Evolutionary conservation across 2,329 filamentous ascomycete genomes (phyloP), one percentile per base, ranked within the genome.

Genomic region (Knufia petricola): DNA sequence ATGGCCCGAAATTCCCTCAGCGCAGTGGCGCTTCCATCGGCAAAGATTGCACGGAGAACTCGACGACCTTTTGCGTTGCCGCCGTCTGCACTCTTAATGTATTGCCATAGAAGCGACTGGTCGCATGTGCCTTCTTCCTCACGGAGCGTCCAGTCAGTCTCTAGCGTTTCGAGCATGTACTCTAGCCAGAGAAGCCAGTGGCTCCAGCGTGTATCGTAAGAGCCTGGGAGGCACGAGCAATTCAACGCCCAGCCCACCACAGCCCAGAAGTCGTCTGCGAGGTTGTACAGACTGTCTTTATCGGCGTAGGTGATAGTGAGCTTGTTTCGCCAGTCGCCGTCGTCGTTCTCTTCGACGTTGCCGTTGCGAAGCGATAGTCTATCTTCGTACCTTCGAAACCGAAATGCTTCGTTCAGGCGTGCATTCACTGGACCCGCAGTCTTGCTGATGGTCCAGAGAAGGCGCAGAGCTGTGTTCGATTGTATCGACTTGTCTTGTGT

Each of bases 161-260:
- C 65, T 1, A 74, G 57, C 1, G 68, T 60, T 12, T 69, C 64
- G 45, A 70, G 64, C 63, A 95, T 84, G 52, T 84, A 81, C 28
- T 82, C 77, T 12, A 96, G 70, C 85, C 87, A 95, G 6, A 79
- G 66, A 57, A 76, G 80, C 88, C 89, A 96, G 60, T 81, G 76
- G 43, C 73, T 75, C 90, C 92, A 96, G 17, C 90, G 76, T 34
- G 77, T 74, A 1, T 43, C 40, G 30, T 59, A 45, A 4, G 52
- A 38, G 4, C 47, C 51, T 1, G 80, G 80, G 26, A 76, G 64
- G 1, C 84, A 75, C 45, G 87, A 89, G 68, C 90, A 96, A 62
- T 90, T 92, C 64, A 96, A 88, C 0, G 86, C 84, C 92, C 92
- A 96, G 2, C 90, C 92, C 0, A 92, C 76, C 0, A 86, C 78